Evolutionary conservation across 1,284 basidiomycete species (phyloP), one percentile per base, ranked within the genome.

Genomic region (Cutaneotrichosporon mucoides): DNA sequence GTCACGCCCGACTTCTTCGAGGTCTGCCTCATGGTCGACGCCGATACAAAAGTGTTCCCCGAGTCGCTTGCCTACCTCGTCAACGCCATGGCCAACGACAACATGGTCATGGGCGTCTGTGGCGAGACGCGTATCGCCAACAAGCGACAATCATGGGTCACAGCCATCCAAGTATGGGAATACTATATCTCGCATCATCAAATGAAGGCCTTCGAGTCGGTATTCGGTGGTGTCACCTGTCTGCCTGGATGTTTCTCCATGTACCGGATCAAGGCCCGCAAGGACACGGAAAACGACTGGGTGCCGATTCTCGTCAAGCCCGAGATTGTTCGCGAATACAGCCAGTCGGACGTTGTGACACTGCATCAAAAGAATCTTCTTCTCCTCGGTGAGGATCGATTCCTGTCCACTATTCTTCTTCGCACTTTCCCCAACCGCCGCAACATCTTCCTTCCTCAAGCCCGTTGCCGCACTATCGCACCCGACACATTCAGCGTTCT

Each of bases 1-100:
- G 91, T 98, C n/a, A 98, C 96, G 1, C 94, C 96, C 1, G 96
- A 99, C 79, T 98, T 91, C 77, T 99, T 99, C 71, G 96, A 99
- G 81, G 88, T 96, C 44, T 89, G 88, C 72, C 81, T 99, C 64
- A 99, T 99, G 96, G 93, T 99, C 66, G 96, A 99, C 78, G 96
- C 96, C 60, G 96, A 99, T 77, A 97, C 94, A 6, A 92, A 90
- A 71, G 89, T 94, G 11, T 90, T 88, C 76, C 88, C 90, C 12
- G 87, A 89, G 57, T 93, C 92, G 1, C 82, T 97, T 47, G 86
- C 84, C 57, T 85, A 90, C 69, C 83, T 97, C 44, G 92, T 97
- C 68, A 96, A 97, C 76, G 92, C 90, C 79, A 96, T 99, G 94
- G 92, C 96, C 68, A 88, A 96, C 75, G 96, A 99, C 79, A 90